phyloP scores from a whole-genome alignment of 148 eudicot species.

The Amaranthus palmeri region DNA sequence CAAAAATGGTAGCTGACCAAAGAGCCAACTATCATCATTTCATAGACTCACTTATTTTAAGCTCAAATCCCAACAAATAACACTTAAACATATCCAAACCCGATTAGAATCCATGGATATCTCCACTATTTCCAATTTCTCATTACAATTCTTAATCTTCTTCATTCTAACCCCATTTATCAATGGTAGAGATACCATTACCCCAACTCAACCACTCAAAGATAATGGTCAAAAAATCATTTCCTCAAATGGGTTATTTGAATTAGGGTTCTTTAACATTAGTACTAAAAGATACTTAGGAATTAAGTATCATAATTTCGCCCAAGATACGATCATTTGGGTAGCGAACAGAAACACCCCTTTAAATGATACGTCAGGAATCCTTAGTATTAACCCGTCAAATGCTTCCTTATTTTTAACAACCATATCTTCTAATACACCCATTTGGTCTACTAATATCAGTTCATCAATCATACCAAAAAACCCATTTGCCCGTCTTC shows the following conservation, averaged over 20 bases:
- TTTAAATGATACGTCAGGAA: not conserved
- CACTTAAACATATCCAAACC: too few species aligned
- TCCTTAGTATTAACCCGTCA: not conserved
- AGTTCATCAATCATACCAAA: not conserved
- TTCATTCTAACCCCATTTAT: not conserved
- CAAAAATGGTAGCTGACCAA: too few species aligned
- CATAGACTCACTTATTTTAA: too few species aligned
- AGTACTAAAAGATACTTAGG: slow-evolving; percentile 3
- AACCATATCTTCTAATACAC: not conserved
- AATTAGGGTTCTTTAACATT: slow-evolving; percentile 1
- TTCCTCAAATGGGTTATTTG: not conserved
- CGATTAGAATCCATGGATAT: not conserved
- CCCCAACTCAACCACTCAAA: not conserved
- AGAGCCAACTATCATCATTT: too few species aligned
- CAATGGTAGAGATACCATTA: not conserved
- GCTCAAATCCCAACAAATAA: too few species aligned
- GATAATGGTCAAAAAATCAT: not conserved
- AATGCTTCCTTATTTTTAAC: not conserved
- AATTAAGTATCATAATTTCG: not conserved
- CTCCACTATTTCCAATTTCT: not conserved
- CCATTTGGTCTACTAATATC: not conserved
- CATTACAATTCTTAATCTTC: not conserved
- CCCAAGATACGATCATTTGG: not conserved
- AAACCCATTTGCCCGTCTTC: slow-evolving; percentile 3
- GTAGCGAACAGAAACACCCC: slow-evolving; percentile 7